Evolutionary conservation across 1,284 basidiomycete genomes (phyloP).

Genomic region (Agaricales sp.): DNA sequence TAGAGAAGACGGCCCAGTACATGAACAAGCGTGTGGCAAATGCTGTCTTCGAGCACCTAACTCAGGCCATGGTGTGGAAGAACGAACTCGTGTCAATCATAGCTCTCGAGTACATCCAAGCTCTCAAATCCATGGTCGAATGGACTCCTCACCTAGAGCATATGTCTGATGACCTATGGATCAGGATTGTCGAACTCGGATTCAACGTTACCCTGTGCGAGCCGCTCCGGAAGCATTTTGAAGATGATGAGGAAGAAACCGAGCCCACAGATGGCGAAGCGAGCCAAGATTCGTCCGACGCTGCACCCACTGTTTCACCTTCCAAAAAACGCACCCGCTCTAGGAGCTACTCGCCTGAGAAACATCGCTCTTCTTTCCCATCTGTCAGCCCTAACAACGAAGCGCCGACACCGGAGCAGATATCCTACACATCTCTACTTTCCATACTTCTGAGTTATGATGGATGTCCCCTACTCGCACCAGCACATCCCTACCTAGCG

Average conservation of each 20-base stretch:
- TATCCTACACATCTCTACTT: not conserved
- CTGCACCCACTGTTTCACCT: not conserved
- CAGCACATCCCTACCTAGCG: constrained; percentile 25
- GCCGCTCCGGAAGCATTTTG: not conserved
- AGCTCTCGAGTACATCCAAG: constrained; percentile 75
- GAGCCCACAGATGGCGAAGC: not conserved
- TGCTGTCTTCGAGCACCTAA: constrained; percentile 57
- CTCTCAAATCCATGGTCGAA: constrained; percentile 51
- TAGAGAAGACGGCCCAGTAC: constrained; percentile 42
- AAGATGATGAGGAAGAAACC: not conserved
- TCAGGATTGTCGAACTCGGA: not conserved
- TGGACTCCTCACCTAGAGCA: constrained; percentile 75
- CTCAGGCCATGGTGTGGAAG: constrained; percentile 47
- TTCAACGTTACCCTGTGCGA: constrained; percentile 3
- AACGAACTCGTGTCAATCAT: constrained; percentile 53
- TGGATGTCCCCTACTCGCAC: not conserved
- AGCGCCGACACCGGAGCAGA: not conserved
- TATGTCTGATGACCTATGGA: constrained; percentile 36
- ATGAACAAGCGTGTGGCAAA: constrained; percentile 46
- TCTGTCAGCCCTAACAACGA: not conserved
- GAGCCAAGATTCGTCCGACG: not conserved
- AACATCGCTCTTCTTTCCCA: not conserved
- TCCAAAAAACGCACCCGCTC: not conserved
- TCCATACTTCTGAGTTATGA: not conserved
- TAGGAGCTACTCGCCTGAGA: not conserved